Base-by-base conservation (phyloP, 2,329 filamentous ascomycete genomes). In the Lachnellula subtilissima region DNA sequence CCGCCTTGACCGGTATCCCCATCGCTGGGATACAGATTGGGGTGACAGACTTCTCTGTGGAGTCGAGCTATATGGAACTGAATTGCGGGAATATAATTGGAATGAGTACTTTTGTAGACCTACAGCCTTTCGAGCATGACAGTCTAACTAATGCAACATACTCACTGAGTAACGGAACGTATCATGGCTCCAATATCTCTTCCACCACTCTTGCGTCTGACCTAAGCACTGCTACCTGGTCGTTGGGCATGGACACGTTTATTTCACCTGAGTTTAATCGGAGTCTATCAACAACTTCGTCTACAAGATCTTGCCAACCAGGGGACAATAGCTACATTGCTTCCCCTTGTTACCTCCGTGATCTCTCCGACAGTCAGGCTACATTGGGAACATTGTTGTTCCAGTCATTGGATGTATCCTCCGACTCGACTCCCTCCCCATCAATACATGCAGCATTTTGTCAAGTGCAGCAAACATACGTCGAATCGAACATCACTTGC, bases 51-150 rank as follows among this genome's bases (percentile, higher is more conserved):
- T 37, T 58, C 14, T n/a, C 48, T n/a, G 14, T 55, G 5, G 56
- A 58, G 46, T 52, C 52, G 28, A 58, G 52, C 17, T 55, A 58
- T 35, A 48, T 58, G 14, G 53, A 58, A 45, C 36, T 58, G 17
- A 40, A 46, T 32, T 58, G 56, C 23, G 36, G 35, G 17, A 42
- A 22, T 12, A 19, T 43, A 40, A 40, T 50, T 23, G n/a, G 17
- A 39, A 39, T 37, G 9, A 50, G 32, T 23, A 19, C 22, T 5
- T 28, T 25, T 5, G 5, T 40, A 19, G 35, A 42, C 12, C 25
- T 55, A 15, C 14, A 8, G 12, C 28, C 39, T 9, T 53, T 56
- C n/a, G 19, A 36, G 7, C 39, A 19, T 12, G 54, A 53, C 25
- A 42, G 17, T 35, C 32, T 43, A 25, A 6, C 32, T 3, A 42